Base-by-base conservation (phyloP, 352 stramenopile genomes). In the Globisporangium ultimum region DNA sequence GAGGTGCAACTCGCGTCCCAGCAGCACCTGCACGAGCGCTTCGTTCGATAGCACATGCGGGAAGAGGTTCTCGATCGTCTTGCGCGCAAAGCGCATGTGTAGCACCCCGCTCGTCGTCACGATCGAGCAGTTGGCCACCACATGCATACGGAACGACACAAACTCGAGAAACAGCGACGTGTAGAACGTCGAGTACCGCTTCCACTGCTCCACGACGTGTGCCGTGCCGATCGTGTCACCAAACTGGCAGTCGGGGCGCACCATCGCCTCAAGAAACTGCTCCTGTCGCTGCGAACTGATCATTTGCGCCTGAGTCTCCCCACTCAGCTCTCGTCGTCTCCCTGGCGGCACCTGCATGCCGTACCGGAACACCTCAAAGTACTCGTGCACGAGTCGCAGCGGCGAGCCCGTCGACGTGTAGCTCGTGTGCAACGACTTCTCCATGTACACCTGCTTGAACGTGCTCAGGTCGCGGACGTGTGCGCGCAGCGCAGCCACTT, bases 1-100 rank as follows among this genome's bases (percentile, higher is more conserved):
- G 38, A 75, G 62, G 22, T 61, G 56, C 6, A 78, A 43, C 48
- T 75, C 54, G 21, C 62, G 59, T 22, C 72, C 71, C 11, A 80
- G 41, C 9, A 83, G 71, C 24, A 47, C 42, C 15, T 66, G 28
- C 3, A 76, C 57, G 41, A 83, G 64, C n/a, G 50, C 41, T 18
- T 62, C 53, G 48, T 73, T 20, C 48, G 55, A 20, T 0, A 78
- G 22, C 8, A 71, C 20, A 24, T 76, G 66, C 28, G 73, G 73
- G 55, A 77, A 83, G n/a, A 83, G 41, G 17, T 22, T 53, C 42
- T 70, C 57, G 32, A 83, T 64, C 2, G 68, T 78, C 5, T 49
- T 32, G 8, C 64, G 63, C 10, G 70, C 67, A 62, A 77, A 78
- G 22, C 63, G 64, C 40, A 75, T 67, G 52, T 73, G 63, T 53